A percentile compares a stretch with the other conserved stretches of the same genome.
phyloP scores from a whole-genome alignment of 768 basidiomycete genomes.

The Amanita exitialis region DNA sequence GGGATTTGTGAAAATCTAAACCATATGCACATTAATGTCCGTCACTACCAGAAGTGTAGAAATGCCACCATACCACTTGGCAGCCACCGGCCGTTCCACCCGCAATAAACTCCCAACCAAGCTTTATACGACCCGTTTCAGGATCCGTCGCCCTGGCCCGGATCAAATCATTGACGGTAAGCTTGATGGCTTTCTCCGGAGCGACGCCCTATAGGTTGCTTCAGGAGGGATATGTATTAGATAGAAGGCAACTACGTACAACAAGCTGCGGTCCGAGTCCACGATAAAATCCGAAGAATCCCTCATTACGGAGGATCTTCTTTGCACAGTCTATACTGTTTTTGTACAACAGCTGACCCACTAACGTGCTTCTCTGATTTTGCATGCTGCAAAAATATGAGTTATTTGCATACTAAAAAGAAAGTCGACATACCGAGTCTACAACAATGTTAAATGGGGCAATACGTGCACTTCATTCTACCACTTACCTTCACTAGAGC shows the following conservation, averaged over 20 bases:
- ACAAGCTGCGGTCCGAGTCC: slow-evolving; percentile 92
- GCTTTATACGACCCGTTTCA: slow-evolving; percentile 87
- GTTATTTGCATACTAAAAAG: neutral
- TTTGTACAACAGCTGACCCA: slow-evolving; percentile 94
- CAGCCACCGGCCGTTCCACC: slow-evolving; percentile 93
- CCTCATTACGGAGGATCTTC: slow-evolving; percentile 94
- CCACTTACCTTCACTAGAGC: slow-evolving; percentile 59
- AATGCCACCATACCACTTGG: slow-evolving; percentile 76
- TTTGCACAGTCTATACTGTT: slow-evolving; percentile 91
- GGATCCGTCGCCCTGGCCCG: slow-evolving; percentile 81
- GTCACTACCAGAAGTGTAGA: neutral
- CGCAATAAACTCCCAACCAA: slow-evolving; percentile 87
- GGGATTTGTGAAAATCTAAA: slow-evolving; percentile 92
- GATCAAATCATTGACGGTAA: slow-evolving; percentile 92
- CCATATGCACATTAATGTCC: neutral
- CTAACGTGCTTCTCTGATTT: slow-evolving; percentile 94
- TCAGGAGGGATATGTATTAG: neutral
- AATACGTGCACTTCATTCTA: slow-evolving; percentile 4
- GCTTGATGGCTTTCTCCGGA: slow-evolving; percentile 95
- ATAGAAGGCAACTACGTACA: slow-evolving; percentile 29
- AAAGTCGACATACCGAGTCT: slow-evolving; percentile 45
- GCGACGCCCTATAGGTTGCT: slow-evolving; percentile 64
- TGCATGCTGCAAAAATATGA: slow-evolving; percentile 60
- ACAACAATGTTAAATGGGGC: slow-evolving; percentile 6
- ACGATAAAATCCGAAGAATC: slow-evolving; percentile 90